Conservation (phyloP, 805 yeast species). For the Hanseniaspora hatyaiensis region DNA sequence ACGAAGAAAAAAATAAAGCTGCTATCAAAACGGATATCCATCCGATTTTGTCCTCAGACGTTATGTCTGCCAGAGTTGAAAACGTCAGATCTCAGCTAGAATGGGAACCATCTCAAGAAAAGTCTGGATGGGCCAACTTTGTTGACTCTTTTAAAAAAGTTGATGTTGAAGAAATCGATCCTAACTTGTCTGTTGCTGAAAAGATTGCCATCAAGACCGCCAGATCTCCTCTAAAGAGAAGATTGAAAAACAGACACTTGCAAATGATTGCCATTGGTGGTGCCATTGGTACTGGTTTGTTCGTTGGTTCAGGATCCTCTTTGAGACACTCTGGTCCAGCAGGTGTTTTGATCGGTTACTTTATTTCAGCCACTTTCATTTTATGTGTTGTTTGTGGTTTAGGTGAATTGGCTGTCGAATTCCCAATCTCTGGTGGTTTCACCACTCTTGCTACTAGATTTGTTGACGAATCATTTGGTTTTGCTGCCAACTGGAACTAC, state of each 20-base stretch:
- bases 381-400: slow-evolving; percentile 49
- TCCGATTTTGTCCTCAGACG: slow-evolving; percentile 17
- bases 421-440: slow-evolving; percentile 57
- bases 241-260: slow-evolving; percentile 42
- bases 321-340: slow-evolving; percentile 61
- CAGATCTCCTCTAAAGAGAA: slow-evolving; percentile 45
- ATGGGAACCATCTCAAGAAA: not conserved
- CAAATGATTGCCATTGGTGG: slow-evolving; percentile 65
- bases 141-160: slow-evolving; percentile 40
- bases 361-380: slow-evolving; percentile 43
- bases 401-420: slow-evolving; percentile 49
- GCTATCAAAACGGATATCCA: not conserved
- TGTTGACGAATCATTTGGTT: slow-evolving; percentile 50
- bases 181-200: slow-evolving; percentile 34
- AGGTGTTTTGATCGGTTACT: slow-evolving; percentile 45
- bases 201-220: slow-evolving; percentile 38
- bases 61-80: slow-evolving; percentile 9
- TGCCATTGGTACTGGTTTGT: slow-evolving; percentile 62
- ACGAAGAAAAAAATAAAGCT: slow-evolving; percentile 7
- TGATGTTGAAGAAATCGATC: slow-evolving; percentile 30
- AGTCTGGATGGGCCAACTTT: slow-evolving; percentile 33
- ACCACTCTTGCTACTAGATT: slow-evolving; percentile 49
- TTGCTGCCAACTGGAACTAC: slow-evolving; percentile 50
- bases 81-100: slow-evolving; percentile 5
- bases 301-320: slow-evolving; percentile 59